Conservation (phyloP, 2,329 filamentous ascomycete genomes). For the Fonsecaea multimorphosa region DNA sequence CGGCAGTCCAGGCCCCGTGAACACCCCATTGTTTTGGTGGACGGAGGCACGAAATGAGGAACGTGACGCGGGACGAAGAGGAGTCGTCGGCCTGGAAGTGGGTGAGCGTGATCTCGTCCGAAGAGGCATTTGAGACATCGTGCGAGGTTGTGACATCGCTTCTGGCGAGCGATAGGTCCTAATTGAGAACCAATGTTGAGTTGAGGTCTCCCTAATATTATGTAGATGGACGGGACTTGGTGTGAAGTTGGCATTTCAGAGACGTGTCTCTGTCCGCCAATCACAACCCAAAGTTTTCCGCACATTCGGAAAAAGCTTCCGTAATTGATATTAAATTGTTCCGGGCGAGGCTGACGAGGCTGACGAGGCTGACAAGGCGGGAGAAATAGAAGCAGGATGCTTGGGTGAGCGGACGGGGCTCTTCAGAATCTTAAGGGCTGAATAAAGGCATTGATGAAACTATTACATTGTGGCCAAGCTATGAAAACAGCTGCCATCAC, state of each 20-base stretch:
- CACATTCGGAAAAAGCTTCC: background rate
- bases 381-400: background rate
- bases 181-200: background rate
- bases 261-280: conserved; percentile 16
- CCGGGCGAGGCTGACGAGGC: conserved; percentile 5
- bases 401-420: background rate
- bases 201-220: background rate
- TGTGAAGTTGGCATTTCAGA: background rate
- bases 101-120: conserved; percentile 67
- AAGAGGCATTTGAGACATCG: conserved; percentile 29
- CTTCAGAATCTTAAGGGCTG: background rate
- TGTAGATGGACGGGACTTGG: background rate
- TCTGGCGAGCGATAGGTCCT: background rate
- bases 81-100: conserved; percentile 83
- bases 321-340: background rate
- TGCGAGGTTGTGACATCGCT: conserved; percentile 25
- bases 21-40: conserved; percentile 62
- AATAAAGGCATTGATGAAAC: background rate
- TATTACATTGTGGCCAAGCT: conserved; percentile 25
- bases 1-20: conserved; percentile 54
- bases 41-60: conserved; percentile 78
- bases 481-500: conserved; percentile 9
- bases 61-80: conserved; percentile 85
- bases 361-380: conserved; percentile 17
- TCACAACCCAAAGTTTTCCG: background rate